These are phyloP conservation scores for Alternaria viburni DNA, from an alignment of 2,329 filamentous ascomycete genomes.

Conservation along the genomic window DNA sequence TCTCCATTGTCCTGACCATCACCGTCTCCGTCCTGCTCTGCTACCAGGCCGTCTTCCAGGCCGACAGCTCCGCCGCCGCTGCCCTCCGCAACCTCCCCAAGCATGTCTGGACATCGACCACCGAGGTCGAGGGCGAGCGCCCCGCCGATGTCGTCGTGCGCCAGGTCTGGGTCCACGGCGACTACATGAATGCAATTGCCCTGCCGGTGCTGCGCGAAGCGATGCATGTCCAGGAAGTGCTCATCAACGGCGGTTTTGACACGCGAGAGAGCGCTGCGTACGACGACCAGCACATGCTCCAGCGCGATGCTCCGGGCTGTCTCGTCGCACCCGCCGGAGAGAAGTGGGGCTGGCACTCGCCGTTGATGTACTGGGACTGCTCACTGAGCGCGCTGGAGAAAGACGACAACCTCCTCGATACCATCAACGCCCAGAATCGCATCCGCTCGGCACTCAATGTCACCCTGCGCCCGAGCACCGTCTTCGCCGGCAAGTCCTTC, in stretches of 20 bases:
- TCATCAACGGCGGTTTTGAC: conserved; percentile 61
- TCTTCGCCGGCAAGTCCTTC: conserved; percentile 82
- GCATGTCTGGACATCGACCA: conserved; percentile 81
- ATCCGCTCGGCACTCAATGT: conserved; percentile 73
- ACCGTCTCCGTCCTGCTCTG: conserved; percentile 72
- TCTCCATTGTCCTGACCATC: conserved; percentile 76
- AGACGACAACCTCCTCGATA: conserved; percentile 69
- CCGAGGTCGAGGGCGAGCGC: conserved; percentile 63
- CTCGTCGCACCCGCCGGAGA: conserved; percentile 58
- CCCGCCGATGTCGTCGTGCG: conserved; percentile 76
- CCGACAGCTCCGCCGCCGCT: conserved; percentile 73
- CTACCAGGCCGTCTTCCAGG: conserved; percentile 78
- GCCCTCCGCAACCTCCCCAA: conserved; percentile 75
- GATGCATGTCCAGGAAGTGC: conserved; percentile 71
- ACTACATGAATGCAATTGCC: conserved; percentile 78
- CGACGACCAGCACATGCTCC: conserved; percentile 5
- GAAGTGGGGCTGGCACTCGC: conserved; percentile 83
- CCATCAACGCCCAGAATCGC: conserved; percentile 70
- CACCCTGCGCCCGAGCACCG: conserved; percentile 76
- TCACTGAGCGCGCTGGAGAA: conserved; percentile 63
- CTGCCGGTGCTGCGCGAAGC: conserved; percentile 69
- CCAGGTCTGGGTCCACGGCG: conserved; percentile 81
- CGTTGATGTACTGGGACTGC: conserved; percentile 80
- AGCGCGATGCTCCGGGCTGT: conserved; percentile 28
- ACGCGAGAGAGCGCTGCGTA: background rate